A percentile compares a stretch with the other conserved stretches of the same genome.
phyloP scores from a whole-genome alignment of 169 alveolate genomes.

The Condylostoma magnum region DNA sequence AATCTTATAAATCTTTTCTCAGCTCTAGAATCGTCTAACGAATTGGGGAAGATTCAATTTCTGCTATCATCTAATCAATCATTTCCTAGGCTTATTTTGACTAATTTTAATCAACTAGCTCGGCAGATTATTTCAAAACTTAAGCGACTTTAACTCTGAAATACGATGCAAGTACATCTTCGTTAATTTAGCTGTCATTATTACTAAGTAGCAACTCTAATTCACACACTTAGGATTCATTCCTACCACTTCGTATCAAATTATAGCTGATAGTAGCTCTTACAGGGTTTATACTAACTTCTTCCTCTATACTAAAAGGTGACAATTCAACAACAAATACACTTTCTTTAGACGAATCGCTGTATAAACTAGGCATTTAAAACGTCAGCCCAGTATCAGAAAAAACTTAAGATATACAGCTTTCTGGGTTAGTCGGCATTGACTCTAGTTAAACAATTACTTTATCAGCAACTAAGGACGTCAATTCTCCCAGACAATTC shows the following conservation, averaged over 20 bases:
- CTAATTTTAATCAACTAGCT: neutral
- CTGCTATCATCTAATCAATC: neutral
- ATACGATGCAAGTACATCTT: constrained; percentile 14
- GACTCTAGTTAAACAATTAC: constrained; percentile 19
- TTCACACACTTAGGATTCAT: neutral
- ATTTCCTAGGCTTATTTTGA: constrained; percentile 9
- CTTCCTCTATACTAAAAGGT: neutral
- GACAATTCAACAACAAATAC: neutral
- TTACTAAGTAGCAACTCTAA: neutral
- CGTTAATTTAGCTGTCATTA: neutral
- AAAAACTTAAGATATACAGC: neutral
- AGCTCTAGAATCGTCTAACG: neutral
- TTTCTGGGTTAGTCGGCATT: neutral
- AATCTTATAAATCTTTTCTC: neutral
- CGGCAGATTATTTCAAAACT: constrained; percentile 8
- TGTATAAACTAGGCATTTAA: neutral
- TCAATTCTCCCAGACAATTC: constrained; percentile 62
- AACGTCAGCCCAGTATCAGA: neutral
- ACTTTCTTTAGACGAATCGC: neutral
- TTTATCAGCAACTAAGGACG: constrained; percentile 52
- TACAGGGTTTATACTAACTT: neutral
- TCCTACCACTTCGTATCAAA: neutral
- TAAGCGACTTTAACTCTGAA: constrained; percentile 23
- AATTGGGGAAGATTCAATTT: constrained; percentile 2
- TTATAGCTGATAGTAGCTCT: constrained; percentile 15